Conservation (phyloP, 164 flowering plant species). For the Amborella trichopoda region DNA sequence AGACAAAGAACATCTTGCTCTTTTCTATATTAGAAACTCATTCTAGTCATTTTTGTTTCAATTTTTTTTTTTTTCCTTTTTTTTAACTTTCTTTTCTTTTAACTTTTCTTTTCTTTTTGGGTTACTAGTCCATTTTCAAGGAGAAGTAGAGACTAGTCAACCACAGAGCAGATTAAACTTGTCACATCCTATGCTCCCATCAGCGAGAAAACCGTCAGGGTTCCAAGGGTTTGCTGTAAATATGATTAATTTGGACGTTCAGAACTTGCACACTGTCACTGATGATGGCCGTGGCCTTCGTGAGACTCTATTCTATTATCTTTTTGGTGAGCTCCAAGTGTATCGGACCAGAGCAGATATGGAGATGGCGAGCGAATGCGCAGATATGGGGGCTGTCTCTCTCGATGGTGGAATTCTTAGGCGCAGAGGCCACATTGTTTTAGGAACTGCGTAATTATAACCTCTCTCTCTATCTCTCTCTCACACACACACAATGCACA, state of each 20-base stretch:
- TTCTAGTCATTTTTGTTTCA: too few relatives aligned
- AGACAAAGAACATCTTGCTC: too few relatives aligned
- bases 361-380: conserved; percentile 20
- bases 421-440: conserved; percentile 34
- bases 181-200: conserved; percentile 24
- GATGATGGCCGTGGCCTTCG: conserved; percentile 43
- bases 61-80: too few relatives aligned
- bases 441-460: too few relatives aligned
- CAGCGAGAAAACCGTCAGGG: conserved; percentile 28
- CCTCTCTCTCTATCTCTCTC: too few relatives aligned
- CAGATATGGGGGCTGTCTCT: conserved; percentile 44
- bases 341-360: conserved; percentile 37
- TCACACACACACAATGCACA: too few relatives aligned
- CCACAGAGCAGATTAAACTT: too few relatives aligned
- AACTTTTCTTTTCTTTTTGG: too few relatives aligned
- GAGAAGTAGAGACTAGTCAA: background rate
- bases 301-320: conserved; percentile 53
- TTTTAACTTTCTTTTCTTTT: too few relatives aligned
- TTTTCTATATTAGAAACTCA: too few relatives aligned
- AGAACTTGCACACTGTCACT: conserved; percentile 18
- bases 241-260: conserved; percentile 33
- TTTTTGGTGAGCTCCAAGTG: conserved; percentile 58
- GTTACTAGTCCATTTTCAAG: background rate
- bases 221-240: conserved; percentile 65
- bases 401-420: conserved; percentile 54